phyloP scores from a whole-genome alignment of 345 rosid species.

The Gossypium ekmanianum region DNA sequence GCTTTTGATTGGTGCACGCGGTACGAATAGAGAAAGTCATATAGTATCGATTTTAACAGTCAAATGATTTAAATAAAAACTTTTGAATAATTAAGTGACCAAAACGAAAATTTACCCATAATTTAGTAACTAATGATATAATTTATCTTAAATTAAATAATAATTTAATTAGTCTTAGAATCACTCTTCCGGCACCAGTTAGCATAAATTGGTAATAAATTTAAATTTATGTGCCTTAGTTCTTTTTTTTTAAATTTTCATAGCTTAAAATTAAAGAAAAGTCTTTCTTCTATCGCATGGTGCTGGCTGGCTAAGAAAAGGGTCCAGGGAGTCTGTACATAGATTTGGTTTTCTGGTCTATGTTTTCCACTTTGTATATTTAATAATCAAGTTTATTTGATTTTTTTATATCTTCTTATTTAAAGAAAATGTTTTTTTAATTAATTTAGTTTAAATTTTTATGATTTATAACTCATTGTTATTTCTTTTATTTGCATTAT shows the following conservation, averaged over 20 bases:
- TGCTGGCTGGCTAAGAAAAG: conserved; percentile 17
- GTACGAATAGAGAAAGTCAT: too few species aligned
- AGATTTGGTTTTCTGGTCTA: conserved; percentile 22
- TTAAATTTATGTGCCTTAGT: background rate
- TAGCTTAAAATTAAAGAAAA: conserved; percentile 29
- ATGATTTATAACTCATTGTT: background rate
- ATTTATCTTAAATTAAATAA: too few species aligned
- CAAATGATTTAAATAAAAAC: too few species aligned
- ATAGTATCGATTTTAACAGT: too few species aligned
- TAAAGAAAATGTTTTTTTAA: background rate
- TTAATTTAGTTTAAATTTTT: background rate
- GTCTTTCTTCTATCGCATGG: conserved; percentile 25
- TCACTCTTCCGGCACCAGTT: too few species aligned
- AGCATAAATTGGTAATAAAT: background rate
- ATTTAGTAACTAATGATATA: too few species aligned
- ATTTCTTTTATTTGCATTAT: too few species aligned
- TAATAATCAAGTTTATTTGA: background rate
- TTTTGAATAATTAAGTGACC: too few species aligned
- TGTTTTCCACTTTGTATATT: conserved; percentile 8
- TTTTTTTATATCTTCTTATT: background rate
- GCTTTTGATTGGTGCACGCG: too few species aligned
- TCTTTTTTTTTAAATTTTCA: background rate
- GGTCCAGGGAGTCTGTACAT: conserved; percentile 40
- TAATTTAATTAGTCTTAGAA: too few species aligned
- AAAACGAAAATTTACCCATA: too few species aligned